Percentiles rank a stretch among this genome's conserved stretches.
Evolutionary conservation across 2,329 filamentous ascomycete species (phyloP).

Genomic region (Botrytis cinerea): DNA sequence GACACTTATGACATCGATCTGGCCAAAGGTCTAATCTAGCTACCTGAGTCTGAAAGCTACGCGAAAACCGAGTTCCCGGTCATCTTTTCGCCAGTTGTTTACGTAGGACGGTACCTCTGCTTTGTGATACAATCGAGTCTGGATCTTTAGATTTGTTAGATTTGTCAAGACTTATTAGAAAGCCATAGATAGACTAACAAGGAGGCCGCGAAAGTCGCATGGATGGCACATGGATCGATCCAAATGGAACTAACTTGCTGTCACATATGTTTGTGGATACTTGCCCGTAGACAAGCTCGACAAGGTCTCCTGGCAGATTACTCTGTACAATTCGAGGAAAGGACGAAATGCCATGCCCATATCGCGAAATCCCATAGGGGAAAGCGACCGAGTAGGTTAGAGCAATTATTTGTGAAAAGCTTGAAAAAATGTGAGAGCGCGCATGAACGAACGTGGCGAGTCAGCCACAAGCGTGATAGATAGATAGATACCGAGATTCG

Average conservation of each 20-base stretch:
- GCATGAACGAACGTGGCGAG: neutral
- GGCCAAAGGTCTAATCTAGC: neutral
- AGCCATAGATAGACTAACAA: neutral
- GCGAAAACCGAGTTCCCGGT: neutral
- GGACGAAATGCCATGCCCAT: neutral
- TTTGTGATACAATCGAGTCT: constrained; percentile 20
- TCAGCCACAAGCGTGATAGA: neutral
- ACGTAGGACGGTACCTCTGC: constrained; percentile 4
- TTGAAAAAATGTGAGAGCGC: neutral
- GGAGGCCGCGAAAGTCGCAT: too few species aligned
- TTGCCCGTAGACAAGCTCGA: neutral
- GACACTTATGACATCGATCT: neutral
- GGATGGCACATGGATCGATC: neutral
- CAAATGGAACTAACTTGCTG: neutral
- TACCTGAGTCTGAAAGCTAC: neutral
- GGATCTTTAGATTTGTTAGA: constrained; percentile 1
- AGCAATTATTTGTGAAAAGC: neutral
- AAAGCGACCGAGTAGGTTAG: neutral
- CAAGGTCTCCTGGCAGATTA: neutral
- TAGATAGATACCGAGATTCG: constrained; percentile 13
- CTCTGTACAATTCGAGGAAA: neutral
- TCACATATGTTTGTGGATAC: neutral
- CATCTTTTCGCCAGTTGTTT: neutral
- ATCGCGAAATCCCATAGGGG: neutral
- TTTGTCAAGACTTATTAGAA: neutral